A percentile compares a stretch with the other conserved stretches of the same genome.
Evolutionary conservation across 306 rosid species (phyloP).

Genomic region (Dalbergia cochinchinensis): DNA sequence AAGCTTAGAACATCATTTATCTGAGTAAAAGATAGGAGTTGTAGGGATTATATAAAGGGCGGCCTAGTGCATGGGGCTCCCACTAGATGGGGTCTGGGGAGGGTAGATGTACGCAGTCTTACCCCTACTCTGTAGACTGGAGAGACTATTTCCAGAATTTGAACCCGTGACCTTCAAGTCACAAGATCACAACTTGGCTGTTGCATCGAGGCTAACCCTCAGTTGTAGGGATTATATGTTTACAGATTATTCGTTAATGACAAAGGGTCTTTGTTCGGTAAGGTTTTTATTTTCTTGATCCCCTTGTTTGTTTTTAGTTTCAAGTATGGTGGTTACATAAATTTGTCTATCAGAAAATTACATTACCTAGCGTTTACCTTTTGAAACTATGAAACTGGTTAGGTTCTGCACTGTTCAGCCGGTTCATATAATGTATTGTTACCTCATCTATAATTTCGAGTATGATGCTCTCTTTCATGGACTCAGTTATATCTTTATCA

Average conservation of each 20-base stretch:
- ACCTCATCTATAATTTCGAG: slow-evolving; percentile 17
- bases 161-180: too few species aligned
- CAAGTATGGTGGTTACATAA: slow-evolving; percentile 31
- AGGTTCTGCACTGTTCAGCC: slow-evolving; percentile 3
- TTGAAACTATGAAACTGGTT: slow-evolving; percentile 29
- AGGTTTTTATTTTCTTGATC: slow-evolving; percentile 16
- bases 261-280: slow-evolving; percentile 2
- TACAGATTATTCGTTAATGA: slow-evolving; percentile 12
- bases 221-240: slow-evolving; percentile 27
- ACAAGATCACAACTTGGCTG: too few species aligned
- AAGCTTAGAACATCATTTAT: slow-evolving; percentile 40
- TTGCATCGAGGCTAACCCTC: too few species aligned
- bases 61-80: too few species aligned
- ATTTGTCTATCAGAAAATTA: slow-evolving; percentile 15
- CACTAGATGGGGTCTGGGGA: too few species aligned
- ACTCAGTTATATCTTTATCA: slow-evolving; percentile 34
- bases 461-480: slow-evolving; percentile 18
- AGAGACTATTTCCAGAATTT: too few species aligned
- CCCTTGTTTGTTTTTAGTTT: neutral
- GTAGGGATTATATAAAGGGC: neutral
- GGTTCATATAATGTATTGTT: slow-evolving; percentile 23
- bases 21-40: slow-evolving; percentile 29
- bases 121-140: too few species aligned
- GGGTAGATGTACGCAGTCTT: too few species aligned
- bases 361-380: slow-evolving; percentile 5